Evolutionary conservation across 441 rosid species (phyloP).

Genomic region (Pelargonium australe): DNA sequence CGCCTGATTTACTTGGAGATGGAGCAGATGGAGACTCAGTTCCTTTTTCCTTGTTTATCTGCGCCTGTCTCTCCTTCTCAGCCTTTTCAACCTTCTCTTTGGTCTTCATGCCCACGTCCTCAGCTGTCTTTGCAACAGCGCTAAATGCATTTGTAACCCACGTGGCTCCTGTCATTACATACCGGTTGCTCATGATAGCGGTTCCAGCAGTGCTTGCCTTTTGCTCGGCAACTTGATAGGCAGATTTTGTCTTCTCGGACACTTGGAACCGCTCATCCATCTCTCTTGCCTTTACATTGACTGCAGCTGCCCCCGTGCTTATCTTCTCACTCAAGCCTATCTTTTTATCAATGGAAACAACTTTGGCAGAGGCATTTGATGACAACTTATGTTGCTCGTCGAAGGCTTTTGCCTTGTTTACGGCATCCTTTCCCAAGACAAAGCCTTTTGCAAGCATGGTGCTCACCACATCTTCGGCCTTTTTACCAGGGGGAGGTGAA

Average conservation of each 20-base stretch:
- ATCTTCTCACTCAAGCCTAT: constrained; percentile 54
- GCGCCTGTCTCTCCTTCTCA: constrained; percentile 37
- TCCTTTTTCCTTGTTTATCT: too few relatives aligned
- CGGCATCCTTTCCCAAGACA: constrained; percentile 60
- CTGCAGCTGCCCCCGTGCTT: constrained; percentile 46
- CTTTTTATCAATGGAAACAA: constrained; percentile 48
- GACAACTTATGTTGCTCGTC: constrained; percentile 50
- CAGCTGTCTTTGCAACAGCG: constrained; percentile 46
- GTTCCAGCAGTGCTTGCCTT: constrained; percentile 46
- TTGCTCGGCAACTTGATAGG: constrained; percentile 49
- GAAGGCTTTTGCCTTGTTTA: constrained; percentile 51
- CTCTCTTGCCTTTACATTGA: constrained; percentile 50
- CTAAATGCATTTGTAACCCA: constrained; percentile 56
- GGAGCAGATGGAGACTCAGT: background rate
- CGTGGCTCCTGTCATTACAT: constrained; percentile 47
- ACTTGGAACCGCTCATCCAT: constrained; percentile 52
- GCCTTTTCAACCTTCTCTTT: constrained; percentile 44
- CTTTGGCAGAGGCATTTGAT: constrained; percentile 60
- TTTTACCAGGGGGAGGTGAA: constrained; percentile 24
- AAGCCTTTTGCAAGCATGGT: constrained; percentile 61
- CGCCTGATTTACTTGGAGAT: too few relatives aligned
- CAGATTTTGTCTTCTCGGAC: constrained; percentile 50
- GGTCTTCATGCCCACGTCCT: constrained; percentile 35
- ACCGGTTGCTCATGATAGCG: constrained; percentile 45
- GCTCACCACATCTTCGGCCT: constrained; percentile 68